These are phyloP conservation scores for Polytrichum formosum DNA, from an alignment of 225 moss, liverwort and hornwort species.

Conservation along the genomic window DNA sequence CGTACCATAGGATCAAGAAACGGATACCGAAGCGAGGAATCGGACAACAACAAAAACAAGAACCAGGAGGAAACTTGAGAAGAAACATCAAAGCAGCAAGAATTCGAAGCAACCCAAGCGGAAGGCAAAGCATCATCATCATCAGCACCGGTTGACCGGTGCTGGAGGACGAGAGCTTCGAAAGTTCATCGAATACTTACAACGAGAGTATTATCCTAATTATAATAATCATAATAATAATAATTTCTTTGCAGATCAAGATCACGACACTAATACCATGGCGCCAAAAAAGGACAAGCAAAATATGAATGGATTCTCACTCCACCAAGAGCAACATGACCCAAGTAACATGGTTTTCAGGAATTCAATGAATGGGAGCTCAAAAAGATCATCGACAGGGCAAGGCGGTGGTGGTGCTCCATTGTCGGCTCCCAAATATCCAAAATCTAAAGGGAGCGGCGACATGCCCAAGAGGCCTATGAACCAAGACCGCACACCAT, in stretches of 20 bases:
- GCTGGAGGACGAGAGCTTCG: conserved; percentile 25
- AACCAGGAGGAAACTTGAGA: no score
- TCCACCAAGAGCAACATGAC: conserved; percentile 17
- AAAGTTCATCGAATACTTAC: conserved; percentile 23
- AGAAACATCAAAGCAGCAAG: no score
- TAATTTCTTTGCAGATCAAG: no score
- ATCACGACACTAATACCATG: conserved; percentile 2
- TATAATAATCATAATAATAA: not conserved
- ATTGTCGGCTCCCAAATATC: conserved; percentile 10
- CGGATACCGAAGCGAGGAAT: no score
- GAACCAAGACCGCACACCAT: conserved; percentile 19
- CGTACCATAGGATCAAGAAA: no score
- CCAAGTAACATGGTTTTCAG: conserved; percentile 2
- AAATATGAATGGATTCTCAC: conserved; percentile 10
- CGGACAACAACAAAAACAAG: no score
- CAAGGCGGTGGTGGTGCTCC: conserved; percentile 3
- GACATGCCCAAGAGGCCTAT: conserved; percentile 13
- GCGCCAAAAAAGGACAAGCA: conserved; percentile 16
- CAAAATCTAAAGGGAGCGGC: conserved; percentile 9
- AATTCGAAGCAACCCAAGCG: no score
- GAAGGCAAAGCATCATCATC: not conserved
- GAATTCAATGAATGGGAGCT: conserved; percentile 3
- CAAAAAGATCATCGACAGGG: conserved; percentile 1
- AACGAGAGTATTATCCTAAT: conserved; percentile 5
- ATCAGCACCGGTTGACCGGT: conserved; percentile 18